Evolutionary conservation across 768 basidiomycete species (phyloP), one percentile per base, ranked within the genome.

Genomic region (Leccinum boreale): DNA sequence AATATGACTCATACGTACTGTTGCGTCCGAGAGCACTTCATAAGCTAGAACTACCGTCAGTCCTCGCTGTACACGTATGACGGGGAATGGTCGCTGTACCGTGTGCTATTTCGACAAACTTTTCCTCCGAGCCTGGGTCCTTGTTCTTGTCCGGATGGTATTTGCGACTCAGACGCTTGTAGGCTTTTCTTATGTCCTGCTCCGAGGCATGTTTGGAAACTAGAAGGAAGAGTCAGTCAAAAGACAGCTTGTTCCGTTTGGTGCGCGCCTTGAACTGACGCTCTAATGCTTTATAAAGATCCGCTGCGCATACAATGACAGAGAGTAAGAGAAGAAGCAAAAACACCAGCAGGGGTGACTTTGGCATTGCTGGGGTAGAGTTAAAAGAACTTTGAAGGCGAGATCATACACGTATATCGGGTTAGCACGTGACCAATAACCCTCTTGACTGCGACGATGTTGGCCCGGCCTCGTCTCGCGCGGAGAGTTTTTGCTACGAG

Each of bases 141-240:
- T 87, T 89, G 74, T 95, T 97, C 79, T 96, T 97, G 79, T 99
- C 96, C 0, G 96, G 96, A 67, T 98, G 95, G 56, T 82, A 93
- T 75, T 87, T 92, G 66, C 85, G 85, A 71, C 92, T 92, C 17
- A 95, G 78, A 65, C 85, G 86, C 73, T 94, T 94, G 76, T 97
- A 98, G 3, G 94, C 92, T 62, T 90, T 88, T 73, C 89, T 84
- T 70, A 98, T 92, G 67, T 96, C 94, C 67, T 85, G 85, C 46
- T 94, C 91, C 36, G 88, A 87, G 14, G 94, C 92, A 46, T 90
- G 87, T 63, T 77, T 85, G 65, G 85, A 83, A 47, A 96, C 80
- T 82, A 61, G 19, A 55, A 28, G 45, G 56, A 52, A 48, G 55
- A n/a, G 52, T 70, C 56, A 70, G 62, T 57, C 61, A 67, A 61